These are phyloP conservation scores for Cercophora newfieldiana DNA, from an alignment of 495 filamentous ascomycete species.

Conservation along the genomic window DNA sequence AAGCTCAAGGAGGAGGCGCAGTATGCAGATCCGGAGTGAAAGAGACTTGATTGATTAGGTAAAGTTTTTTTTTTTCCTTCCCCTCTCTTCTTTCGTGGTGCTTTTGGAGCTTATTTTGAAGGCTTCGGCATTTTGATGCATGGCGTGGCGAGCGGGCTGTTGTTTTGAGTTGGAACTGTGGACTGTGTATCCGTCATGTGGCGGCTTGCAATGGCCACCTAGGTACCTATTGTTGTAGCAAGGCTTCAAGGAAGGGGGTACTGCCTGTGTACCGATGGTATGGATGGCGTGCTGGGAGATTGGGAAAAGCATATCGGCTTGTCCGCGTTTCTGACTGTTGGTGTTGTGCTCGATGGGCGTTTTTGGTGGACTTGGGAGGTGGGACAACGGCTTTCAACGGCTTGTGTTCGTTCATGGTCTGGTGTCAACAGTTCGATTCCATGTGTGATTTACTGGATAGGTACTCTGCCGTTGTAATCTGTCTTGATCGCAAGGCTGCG, in stretches of 20 bases:
- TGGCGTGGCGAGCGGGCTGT: not conserved
- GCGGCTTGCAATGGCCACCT: not conserved
- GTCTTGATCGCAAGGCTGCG: not conserved
- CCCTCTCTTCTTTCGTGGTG: not conserved
- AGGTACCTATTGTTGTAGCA: too few relatives aligned
- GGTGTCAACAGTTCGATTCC: too few relatives aligned
- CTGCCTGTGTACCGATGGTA: not conserved
- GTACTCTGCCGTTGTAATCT: too few relatives aligned
- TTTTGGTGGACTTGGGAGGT: not conserved
- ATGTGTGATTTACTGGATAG: too few relatives aligned
- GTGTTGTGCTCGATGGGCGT: not conserved
- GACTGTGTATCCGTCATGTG: not conserved
- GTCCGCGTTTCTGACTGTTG: not conserved
- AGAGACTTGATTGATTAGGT: not conserved
- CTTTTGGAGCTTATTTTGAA: too few relatives aligned
- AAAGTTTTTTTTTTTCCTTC: not conserved
- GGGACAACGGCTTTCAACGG: not conserved
- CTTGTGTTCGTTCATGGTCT: not conserved
- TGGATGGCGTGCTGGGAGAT: not conserved
- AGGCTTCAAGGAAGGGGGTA: not conserved
- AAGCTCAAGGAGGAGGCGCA: slow-evolving; percentile 64
- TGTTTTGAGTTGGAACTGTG: not conserved
- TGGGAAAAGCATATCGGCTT: not conserved
- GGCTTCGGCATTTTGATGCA: not conserved
- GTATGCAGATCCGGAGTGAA: slow-evolving; percentile 30